Conservation (phyloP, 768 basidiomycete genomes). For the Lentinula sp. region DNA sequence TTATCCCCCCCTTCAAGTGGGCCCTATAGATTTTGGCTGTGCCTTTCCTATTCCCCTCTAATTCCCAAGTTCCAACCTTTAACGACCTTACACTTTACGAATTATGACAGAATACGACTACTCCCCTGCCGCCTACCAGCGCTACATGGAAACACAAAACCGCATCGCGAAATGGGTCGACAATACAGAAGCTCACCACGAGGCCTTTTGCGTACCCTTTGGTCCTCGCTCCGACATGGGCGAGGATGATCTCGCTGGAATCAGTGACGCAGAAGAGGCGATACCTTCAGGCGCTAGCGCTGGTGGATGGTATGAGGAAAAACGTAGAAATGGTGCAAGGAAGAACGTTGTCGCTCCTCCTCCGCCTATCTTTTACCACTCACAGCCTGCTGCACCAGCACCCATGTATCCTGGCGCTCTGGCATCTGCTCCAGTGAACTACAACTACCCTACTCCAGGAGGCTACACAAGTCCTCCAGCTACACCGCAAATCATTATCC, state of each 20-base stretch:
- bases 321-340: neutral
- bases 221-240: conserved; percentile 11
- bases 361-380: neutral
- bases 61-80: neutral
- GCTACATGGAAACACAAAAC: conserved; percentile 26
- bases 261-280: neutral
- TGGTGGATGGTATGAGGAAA: neutral
- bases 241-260: neutral
- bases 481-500: conserved; percentile 1
- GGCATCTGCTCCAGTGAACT: neutral
- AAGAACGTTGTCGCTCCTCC: neutral
- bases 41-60: neutral
- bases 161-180: conserved; percentile 32
- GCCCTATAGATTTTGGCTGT: neutral
- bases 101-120: conserved; percentile 41
- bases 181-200: conserved; percentile 17
- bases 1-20: neutral
- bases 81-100: neutral
- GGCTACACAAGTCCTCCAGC: neutral
- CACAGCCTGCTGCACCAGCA: neutral
- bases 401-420: neutral
- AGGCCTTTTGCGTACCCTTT: conserved; percentile 9
- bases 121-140: conserved; percentile 34
- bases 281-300: conserved; percentile 1
- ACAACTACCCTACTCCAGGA: neutral